A percentile compares a stretch with the other conserved stretches of the same genome.
Conservation (phyloP, 257 asterid genomes). For the Leonotis leonurus region DNA sequence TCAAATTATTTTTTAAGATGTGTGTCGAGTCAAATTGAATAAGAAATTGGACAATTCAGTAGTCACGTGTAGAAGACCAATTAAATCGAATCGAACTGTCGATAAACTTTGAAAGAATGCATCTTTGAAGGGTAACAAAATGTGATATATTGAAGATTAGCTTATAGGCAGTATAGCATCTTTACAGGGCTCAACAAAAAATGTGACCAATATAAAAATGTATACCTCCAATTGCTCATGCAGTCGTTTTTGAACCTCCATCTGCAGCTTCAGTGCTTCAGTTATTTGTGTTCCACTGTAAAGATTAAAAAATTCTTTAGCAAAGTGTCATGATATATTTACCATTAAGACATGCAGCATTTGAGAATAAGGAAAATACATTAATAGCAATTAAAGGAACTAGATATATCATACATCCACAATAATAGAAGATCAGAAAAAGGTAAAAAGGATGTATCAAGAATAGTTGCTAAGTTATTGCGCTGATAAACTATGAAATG, state of each 20-base stretch:
- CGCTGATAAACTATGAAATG: background rate
- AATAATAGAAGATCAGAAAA: background rate
- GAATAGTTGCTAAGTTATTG: background rate
- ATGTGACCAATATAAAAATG: background rate
- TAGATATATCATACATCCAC: no score
- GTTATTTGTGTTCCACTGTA: constrained; percentile 79
- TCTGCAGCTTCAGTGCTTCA: constrained; percentile 94
- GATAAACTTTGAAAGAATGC: background rate
- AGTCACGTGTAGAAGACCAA: background rate
- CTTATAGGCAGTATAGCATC: background rate
- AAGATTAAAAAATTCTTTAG: background rate
- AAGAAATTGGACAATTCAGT: no score
- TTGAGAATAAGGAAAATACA: background rate
- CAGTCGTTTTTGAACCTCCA: constrained; percentile 97
- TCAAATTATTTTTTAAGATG: no score
- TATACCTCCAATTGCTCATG: constrained; percentile 97
- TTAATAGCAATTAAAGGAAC: background rate
- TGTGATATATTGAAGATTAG: background rate
- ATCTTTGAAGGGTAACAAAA: background rate
- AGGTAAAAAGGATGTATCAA: background rate
- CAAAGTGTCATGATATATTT: background rate
- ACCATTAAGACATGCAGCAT: background rate
- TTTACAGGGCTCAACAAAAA: background rate
- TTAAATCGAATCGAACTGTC: background rate
- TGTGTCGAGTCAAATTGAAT: no score